Percentiles rank a stretch among this genome's conserved stretches.
phyloP scores from a whole-genome alignment of 345 rosid genomes.

The Geranium brycei region DNA sequence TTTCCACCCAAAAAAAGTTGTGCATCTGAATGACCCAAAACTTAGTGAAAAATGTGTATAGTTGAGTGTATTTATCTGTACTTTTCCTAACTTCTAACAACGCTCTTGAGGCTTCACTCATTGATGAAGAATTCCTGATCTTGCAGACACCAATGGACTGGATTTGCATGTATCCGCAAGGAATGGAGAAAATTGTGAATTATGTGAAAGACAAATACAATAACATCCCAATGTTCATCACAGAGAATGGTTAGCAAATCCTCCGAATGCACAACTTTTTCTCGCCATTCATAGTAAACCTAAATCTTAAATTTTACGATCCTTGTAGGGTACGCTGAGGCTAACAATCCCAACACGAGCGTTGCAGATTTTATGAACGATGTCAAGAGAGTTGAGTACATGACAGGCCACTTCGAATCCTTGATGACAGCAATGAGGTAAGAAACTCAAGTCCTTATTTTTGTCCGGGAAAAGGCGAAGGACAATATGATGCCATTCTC shows the following conservation, averaged over 20 bases:
- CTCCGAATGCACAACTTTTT: too few species aligned
- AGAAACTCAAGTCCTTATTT: neutral
- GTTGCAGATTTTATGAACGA: neutral
- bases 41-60: too few species aligned
- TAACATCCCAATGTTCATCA: conserved; percentile 14
- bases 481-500: neutral
- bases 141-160: too few species aligned
- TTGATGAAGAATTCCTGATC: too few species aligned
- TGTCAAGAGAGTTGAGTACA: conserved; percentile 2
- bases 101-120: too few species aligned
- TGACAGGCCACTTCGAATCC: conserved; percentile 1
- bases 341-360: neutral
- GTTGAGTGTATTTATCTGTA: too few species aligned
- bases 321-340: conserved; percentile 10
- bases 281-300: neutral
- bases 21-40: too few species aligned
- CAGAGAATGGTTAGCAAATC: conserved; percentile 7
- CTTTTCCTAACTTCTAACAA: too few species aligned
- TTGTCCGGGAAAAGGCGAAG: neutral
- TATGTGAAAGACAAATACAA: conserved; percentile 14
- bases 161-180: neutral
- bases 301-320: neutral
- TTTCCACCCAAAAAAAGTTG: too few species aligned
- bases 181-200: conserved; percentile 6
- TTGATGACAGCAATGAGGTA: conserved; percentile 8